A percentile compares a stretch with the other conserved stretches of the same genome.
phyloP scores from a whole-genome alignment of 2,329 filamentous ascomycete genomes.

The Pseudocercospora fuligena region DNA sequence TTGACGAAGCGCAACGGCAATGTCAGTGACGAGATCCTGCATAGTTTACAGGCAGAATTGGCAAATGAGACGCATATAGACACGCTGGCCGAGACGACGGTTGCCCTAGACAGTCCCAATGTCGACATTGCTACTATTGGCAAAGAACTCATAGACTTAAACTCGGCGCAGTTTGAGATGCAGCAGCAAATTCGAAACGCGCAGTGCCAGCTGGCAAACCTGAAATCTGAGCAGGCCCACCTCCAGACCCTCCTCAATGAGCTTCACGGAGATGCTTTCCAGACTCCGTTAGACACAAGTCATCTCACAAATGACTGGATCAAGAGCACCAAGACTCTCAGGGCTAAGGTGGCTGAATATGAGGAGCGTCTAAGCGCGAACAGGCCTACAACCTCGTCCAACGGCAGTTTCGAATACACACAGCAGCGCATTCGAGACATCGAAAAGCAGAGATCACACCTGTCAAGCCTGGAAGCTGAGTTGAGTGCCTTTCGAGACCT shows the following conservation, averaged over 20 bases:
- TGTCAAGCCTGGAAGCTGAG: slow-evolving; percentile 65
- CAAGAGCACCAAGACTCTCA: slow-evolving; percentile 63
- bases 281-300: slow-evolving; percentile 61
- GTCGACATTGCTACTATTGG: slow-evolving; percentile 34
- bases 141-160: slow-evolving; percentile 24
- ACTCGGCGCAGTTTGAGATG: slow-evolving; percentile 33
- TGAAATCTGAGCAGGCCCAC: slow-evolving; percentile 33
- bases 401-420: slow-evolving; percentile 58
- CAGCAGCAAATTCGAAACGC: slow-evolving; percentile 35
- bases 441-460: slow-evolving; percentile 50
- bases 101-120: slow-evolving; percentile 43
- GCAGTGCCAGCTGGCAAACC: slow-evolving; percentile 31
- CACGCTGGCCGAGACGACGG: slow-evolving; percentile 45
- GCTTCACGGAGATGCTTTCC: slow-evolving; percentile 40
- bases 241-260: slow-evolving; percentile 31
- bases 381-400: slow-evolving; percentile 48
- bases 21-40: slow-evolving; percentile 27
- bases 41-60: slow-evolving; percentile 27
- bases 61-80: slow-evolving; percentile 39
- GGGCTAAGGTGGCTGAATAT: slow-evolving; percentile 70
- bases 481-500: slow-evolving; percentile 72
- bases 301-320: slow-evolving; percentile 74
- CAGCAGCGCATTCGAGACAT: slow-evolving; percentile 64
- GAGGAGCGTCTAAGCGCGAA: slow-evolving; percentile 40
- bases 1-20: slow-evolving; percentile 42